Evolutionary conservation across 345 rosid genomes (phyloP), one percentile per base, ranked within the genome.

Genomic region (Acer negundo): DNA sequence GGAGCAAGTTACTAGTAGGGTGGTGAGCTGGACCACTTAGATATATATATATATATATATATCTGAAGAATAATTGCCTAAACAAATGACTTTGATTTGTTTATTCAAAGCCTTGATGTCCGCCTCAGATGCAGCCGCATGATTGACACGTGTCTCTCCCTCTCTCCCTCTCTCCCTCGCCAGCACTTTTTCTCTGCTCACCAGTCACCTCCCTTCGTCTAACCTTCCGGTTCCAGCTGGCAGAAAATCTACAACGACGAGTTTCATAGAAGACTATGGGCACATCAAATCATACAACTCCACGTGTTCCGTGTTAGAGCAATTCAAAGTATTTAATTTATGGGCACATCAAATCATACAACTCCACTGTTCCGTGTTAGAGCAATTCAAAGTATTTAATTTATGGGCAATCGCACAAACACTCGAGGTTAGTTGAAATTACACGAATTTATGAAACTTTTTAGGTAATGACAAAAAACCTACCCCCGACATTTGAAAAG

Each of bases 51-150:
- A 38, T 40, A 46, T 31, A 31, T 31, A 31, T 17, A 67, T n/a
- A 74, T 72, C 35, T 40, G 61, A 10, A 64, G 69, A 49, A 82
- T 78, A 12, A 82, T 82, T 65, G 79, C 74, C 23, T 19, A 58
- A 35, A 35, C 38, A 4, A 35, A 35, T 4, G 38, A 35, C 38
- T 35, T 69, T 75, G 62, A 35, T 16, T 2, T 75, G 62, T 53
- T 16, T 2, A 74, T 78, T 85, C 66, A 80, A 69, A 79, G 81
- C 69, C 84, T 76, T 76, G 77, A 80, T 73, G 55, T 83, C 75
- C 77, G 83, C 80, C 82, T 61, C 20, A 20, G 64, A 75, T 69
- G 68, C 23, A 73, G 75, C 49, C 47, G 46, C 72, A 26, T 75
- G 78, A 44, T n/a, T 67, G 80, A 44, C 81, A 83, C 82, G 77